phyloP scores from a whole-genome alignment of 768 basidiomycete species.

The Coprinopsis cinerea region DNA sequence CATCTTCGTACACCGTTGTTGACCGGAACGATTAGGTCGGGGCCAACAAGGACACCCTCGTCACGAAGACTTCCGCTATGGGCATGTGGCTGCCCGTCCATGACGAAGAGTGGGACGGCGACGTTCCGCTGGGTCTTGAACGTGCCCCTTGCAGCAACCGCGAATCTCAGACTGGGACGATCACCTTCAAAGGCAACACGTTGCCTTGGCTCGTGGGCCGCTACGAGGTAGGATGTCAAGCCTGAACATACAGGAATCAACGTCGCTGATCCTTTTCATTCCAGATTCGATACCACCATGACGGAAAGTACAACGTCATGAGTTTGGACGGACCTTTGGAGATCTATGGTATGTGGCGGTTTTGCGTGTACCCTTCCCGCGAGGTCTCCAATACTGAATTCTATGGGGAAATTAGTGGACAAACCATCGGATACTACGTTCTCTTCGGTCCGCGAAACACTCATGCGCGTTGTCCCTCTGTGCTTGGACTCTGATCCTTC shows the following conservation, averaged over 20 bases:
- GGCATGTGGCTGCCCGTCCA: slow-evolving; percentile 94
- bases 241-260: not conserved
- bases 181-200: slow-evolving; percentile 71
- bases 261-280: too few species aligned
- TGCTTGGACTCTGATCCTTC: slow-evolving; percentile 85
- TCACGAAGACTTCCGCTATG: slow-evolving; percentile 80
- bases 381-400: too few species aligned
- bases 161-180: slow-evolving; percentile 52
- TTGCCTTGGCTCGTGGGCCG: slow-evolving; percentile 82
- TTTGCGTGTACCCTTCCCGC: slow-evolving; percentile 1
- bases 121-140: slow-evolving; percentile 52
- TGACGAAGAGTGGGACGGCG: slow-evolving; percentile 90
- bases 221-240: slow-evolving; percentile 70
- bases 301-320: slow-evolving; percentile 97
- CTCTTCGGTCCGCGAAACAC: slow-evolving; percentile 52
- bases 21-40: slow-evolving; percentile 51
- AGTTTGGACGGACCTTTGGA: slow-evolving; percentile 79
- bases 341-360: slow-evolving; percentile 63
- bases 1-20: slow-evolving; percentile 6
- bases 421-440: slow-evolving; percentile 62
- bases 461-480: slow-evolving; percentile 75
- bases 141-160: slow-evolving; percentile 28
- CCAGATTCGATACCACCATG: slow-evolving; percentile 88
- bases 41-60: slow-evolving; percentile 75
- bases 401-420: slow-evolving; percentile 44